Base-by-base conservation (phyloP, 176 grass and related monocot species). In the Hordeum marinum region DNA sequence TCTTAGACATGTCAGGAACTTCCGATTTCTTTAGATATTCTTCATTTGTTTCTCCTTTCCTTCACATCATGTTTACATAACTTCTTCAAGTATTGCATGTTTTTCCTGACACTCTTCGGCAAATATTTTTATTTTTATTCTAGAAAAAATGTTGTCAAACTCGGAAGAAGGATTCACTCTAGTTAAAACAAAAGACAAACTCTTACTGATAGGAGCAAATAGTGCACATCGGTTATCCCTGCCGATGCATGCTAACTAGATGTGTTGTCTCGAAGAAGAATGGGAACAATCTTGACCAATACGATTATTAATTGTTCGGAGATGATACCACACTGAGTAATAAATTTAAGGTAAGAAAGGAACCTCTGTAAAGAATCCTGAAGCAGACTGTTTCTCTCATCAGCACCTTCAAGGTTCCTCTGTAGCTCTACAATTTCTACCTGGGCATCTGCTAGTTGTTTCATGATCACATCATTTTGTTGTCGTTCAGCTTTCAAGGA, bases 301-400 rank as follows among this genome's bases (percentile, higher is more conserved):
- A 32, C 8, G 21, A 40, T 21, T 67, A 71, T 71, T 26, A 17
- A 62, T 35, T 62, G 77, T 46, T 55, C 8, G 18, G 76, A 77
- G 62, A 58, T 35, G 48, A 68, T 77, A 82, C 48, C 50, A 74
- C 15, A 67, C 64, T 27, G 67, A 63, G 24, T 79, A 90, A 67
- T 35, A 55, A 65, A 78, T 87, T 3, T 43, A 70, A 84, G 76
- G n/a, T 62, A 59, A 91, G 85, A 91, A 87, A 76, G 20, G 42
- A 85, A 94, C 92, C 92, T 94, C 84, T 90, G 70, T 76, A 92
- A 57, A 82, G 86, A 89, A 68, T 92, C 92, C 85, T 90, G 90
- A 90, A 92, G 87, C 73, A 88, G 79, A 65, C 54, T 63, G 68
- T 85, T 86, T 90, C 69, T 87, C 50, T 46, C 68, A 68, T 83